Evolutionary conservation across 768 basidiomycete species (phyloP).

Genomic region (Lyophyllum atratum): DNA sequence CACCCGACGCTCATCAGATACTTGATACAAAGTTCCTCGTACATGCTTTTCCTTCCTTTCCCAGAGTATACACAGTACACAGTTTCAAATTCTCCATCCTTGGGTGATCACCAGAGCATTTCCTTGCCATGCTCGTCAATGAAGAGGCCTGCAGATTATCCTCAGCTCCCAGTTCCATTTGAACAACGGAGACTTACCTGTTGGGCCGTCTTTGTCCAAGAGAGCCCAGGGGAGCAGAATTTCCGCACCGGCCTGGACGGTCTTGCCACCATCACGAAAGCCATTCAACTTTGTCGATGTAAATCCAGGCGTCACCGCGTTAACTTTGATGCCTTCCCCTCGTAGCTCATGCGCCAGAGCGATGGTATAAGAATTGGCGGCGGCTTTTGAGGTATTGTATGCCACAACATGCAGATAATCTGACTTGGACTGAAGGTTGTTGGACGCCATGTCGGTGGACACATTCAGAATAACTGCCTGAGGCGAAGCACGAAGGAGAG

Average conservation of each 20-base stretch:
- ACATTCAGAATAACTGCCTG: constrained; percentile 44
- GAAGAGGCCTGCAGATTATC: constrained; percentile 28
- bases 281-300: constrained; percentile 44
- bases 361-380: constrained; percentile 61
- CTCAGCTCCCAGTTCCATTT: neutral
- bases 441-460: constrained; percentile 47
- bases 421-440: constrained; percentile 33
- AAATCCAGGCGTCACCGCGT: constrained; percentile 64
- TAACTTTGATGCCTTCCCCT: constrained; percentile 54
- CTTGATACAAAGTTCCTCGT: too few relatives aligned
- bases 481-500: constrained; percentile 36
- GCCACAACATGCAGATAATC: constrained; percentile 37
- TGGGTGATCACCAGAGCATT: constrained; percentile 8
- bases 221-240: constrained; percentile 39
- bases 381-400: constrained; percentile 75
- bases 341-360: constrained; percentile 67
- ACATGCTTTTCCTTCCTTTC: too few relatives aligned
- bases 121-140: constrained; percentile 35
- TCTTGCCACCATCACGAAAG: constrained; percentile 40
- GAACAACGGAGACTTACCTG: constrained; percentile 26
- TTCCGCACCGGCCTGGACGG: constrained; percentile 33
- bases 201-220: constrained; percentile 40
- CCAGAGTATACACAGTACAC: neutral
- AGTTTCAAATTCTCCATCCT: neutral
- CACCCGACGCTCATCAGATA: neutral